Conservation (phyloP, 306 rosid species). For the Datisca glomerata region DNA sequence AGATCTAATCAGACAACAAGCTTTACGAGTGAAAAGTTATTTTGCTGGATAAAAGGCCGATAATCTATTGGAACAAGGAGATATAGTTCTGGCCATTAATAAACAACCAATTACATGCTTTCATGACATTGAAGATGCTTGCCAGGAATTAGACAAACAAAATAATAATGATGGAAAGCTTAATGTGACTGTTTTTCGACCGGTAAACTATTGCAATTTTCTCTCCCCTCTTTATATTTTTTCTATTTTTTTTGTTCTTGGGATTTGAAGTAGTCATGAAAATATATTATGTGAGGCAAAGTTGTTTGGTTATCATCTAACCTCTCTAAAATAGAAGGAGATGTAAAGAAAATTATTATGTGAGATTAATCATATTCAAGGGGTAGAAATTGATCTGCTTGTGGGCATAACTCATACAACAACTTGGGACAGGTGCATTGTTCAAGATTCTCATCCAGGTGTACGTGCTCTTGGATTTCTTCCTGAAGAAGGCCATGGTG, state of each 20-base stretch:
- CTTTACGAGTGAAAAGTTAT: slow-evolving; percentile 90
- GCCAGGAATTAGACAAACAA: slow-evolving; percentile 59
- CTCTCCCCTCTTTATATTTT: too few species aligned
- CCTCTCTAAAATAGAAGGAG: too few species aligned
- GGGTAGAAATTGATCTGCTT: slow-evolving; percentile 64
- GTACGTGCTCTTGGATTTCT: slow-evolving; percentile 99
- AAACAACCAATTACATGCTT: slow-evolving; percentile 93
- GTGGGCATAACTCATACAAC: slow-evolving; percentile 69
- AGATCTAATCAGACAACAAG: slow-evolving; percentile 86
- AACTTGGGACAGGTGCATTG: slow-evolving; percentile 90
- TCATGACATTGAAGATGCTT: slow-evolving; percentile 71
- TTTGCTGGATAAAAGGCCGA: slow-evolving; percentile 92
- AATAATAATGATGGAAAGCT: slow-evolving; percentile 41
- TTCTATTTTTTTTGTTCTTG: too few species aligned
- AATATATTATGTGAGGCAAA: too few species aligned
- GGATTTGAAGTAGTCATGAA: slow-evolving; percentile 1
- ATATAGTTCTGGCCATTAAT: slow-evolving; percentile 88
- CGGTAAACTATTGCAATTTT: slow-evolving; percentile 31
- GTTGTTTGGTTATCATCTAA: too few species aligned
- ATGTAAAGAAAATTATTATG: slow-evolving; percentile 13
- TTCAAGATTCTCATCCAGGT: slow-evolving; percentile 94
- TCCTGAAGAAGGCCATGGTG: slow-evolving; percentile 98
- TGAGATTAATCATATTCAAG: slow-evolving; percentile 33
- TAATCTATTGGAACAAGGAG: slow-evolving; percentile 87
- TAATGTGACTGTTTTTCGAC: slow-evolving; percentile 77